Evolutionary conservation across 2,329 filamentous ascomycete species (phyloP).

Genomic region (Fusarium heterosporum): DNA sequence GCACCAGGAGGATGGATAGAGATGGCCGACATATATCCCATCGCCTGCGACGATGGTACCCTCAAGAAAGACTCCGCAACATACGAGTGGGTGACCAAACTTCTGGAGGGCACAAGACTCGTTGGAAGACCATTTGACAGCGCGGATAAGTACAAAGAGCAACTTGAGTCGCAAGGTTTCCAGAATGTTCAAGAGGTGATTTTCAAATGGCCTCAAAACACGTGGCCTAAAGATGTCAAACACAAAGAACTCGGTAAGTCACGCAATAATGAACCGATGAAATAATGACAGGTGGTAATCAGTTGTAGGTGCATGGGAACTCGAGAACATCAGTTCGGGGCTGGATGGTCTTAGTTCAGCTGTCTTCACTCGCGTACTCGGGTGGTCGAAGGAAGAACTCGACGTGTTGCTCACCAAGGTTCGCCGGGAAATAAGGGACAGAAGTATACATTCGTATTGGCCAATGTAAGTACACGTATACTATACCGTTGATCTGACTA

Average conservation of each 20-base stretch:
- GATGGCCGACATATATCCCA: conserved; percentile 35
- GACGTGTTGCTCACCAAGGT: conserved; percentile 43
- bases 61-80: conserved; percentile 35
- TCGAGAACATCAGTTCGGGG: conserved; percentile 37
- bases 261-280: accelerated
- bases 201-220: conserved; percentile 61
- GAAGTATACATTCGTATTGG: conserved; percentile 45
- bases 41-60: conserved; percentile 23
- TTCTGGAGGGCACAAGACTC: conserved; percentile 42
- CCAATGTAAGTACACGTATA: conserved; percentile 39
- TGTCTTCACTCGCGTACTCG: conserved; percentile 45
- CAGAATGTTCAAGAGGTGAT: conserved; percentile 58
- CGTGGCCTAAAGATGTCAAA: conserved; percentile 62
- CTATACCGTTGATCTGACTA: accelerated
- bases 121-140: conserved; percentile 46
- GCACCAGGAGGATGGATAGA: conserved; percentile 45
- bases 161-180: conserved; percentile 63
- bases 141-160: conserved; percentile 40
- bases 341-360: conserved; percentile 48
- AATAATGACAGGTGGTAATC: accelerated
- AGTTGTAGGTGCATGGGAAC: conserved; percentile 46
- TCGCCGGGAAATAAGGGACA: conserved; percentile 44
- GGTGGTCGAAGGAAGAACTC: conserved; percentile 46
- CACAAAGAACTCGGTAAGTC: conserved; percentile 58
- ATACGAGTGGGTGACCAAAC: conserved; percentile 37